These are phyloP conservation scores for Rusavskia elegans DNA, from an alignment of 495 filamentous ascomycete species.

Conservation along the genomic window DNA sequence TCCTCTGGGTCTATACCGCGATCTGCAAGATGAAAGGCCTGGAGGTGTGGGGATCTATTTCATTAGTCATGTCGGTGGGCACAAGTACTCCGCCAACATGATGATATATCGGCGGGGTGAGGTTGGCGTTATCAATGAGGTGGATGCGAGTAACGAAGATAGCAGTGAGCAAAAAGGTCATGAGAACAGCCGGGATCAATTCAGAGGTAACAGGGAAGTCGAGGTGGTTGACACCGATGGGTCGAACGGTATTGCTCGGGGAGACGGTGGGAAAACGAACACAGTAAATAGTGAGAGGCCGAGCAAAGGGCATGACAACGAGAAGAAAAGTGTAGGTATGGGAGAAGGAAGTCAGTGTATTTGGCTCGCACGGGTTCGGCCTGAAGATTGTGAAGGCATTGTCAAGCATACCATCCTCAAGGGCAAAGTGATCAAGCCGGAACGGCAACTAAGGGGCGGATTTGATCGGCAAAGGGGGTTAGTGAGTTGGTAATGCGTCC, in stretches of 20 bases:
- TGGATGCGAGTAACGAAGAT: neutral
- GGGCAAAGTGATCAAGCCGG: slow-evolving; percentile 86
- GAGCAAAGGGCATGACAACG: neutral
- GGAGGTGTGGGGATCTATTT: slow-evolving; percentile 93
- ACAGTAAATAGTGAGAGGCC: no score
- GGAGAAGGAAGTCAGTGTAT: slow-evolving; percentile 69
- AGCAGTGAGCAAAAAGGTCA: no score
- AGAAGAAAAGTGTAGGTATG: slow-evolving; percentile 20
- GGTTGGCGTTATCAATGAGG: slow-evolving; percentile 11
- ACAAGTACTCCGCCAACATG: slow-evolving; percentile 87
- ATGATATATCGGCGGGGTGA: slow-evolving; percentile 61
- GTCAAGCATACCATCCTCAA: slow-evolving; percentile 78
- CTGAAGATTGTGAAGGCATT: slow-evolving; percentile 90
- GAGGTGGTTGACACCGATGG: slow-evolving; percentile 20
- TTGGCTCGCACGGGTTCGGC: slow-evolving; percentile 78
- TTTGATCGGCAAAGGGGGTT: slow-evolving; percentile 70
- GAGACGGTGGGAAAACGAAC: no score
- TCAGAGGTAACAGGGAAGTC: slow-evolving; percentile 8
- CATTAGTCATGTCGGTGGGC: slow-evolving; percentile 87
- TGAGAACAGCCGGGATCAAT: no score
- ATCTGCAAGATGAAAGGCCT: slow-evolving; percentile 69
- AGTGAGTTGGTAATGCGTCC: slow-evolving; percentile 58
- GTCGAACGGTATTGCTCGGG: no score
- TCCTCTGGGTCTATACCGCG: slow-evolving; percentile 67
- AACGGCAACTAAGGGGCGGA: slow-evolving; percentile 67